phyloP scores from a whole-genome alignment of 2,329 filamentous ascomycete species.

The Xylariaceae sp. region DNA sequence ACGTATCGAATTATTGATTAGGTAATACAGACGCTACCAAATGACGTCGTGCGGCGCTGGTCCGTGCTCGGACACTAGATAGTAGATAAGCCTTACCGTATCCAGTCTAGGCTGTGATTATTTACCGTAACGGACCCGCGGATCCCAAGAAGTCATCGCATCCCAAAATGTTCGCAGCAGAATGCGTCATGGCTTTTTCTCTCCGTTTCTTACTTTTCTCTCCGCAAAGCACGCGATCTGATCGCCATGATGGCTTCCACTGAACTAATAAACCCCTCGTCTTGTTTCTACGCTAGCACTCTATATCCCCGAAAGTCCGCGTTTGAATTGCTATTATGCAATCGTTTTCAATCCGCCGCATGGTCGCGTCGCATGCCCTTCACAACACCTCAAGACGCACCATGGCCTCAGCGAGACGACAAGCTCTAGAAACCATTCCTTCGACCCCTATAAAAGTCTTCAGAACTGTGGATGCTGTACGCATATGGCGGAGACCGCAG shows the following conservation, averaged over 20 bases:
- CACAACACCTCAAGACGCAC: slow-evolving; percentile 13
- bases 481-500: slow-evolving; percentile 64
- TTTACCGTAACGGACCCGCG: no score
- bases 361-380: not conserved
- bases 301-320: not conserved
- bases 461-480: slow-evolving; percentile 68
- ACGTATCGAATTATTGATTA: no score
- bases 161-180: slow-evolving; percentile 32
- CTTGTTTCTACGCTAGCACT: slow-evolving; percentile 4
- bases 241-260: slow-evolving; percentile 29
- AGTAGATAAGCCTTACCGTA: no score
- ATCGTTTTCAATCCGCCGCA: not conserved
- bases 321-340: not conserved
- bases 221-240: slow-evolving; percentile 21
- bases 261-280: slow-evolving; percentile 23
- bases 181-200: slow-evolving; percentile 30
- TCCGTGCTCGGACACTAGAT: slow-evolving; percentile 2
- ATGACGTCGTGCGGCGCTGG: not conserved
- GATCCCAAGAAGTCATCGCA: slow-evolving; percentile 8
- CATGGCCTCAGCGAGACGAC: slow-evolving; percentile 24
- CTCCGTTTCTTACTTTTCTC: slow-evolving; percentile 9
- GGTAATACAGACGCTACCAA: no score
- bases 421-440: slow-evolving; percentile 45
- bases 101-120: no score
- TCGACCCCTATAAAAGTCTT: slow-evolving; percentile 65